Percentiles rank a stretch among this genome's conserved stretches.
Conservation (phyloP, 257 asterid species). For the Solanum tacnaense region DNA sequence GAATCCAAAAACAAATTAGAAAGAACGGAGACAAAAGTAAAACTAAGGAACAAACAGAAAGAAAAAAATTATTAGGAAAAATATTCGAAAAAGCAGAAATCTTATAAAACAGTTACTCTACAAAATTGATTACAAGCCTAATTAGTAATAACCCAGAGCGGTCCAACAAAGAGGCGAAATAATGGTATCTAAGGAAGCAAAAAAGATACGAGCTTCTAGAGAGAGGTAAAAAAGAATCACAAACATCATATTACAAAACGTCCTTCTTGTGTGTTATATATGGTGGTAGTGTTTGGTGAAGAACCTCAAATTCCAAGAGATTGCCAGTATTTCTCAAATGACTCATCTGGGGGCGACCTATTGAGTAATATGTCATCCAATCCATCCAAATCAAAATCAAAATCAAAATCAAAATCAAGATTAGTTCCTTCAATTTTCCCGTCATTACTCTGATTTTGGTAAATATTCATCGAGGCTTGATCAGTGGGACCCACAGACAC, state of each 20-base stretch:
- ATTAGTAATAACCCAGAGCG: too few species aligned
- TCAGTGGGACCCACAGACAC: neutral
- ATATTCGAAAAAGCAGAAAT: neutral
- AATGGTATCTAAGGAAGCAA: too few species aligned
- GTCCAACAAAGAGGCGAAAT: too few species aligned
- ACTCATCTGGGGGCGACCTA: neutral
- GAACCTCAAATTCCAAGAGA: neutral
- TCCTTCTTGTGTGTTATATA: neutral
- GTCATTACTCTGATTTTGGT: neutral
- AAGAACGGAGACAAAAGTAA: neutral
- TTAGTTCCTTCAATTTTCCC: neutral
- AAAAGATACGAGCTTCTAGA: neutral
- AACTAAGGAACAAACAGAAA: neutral
- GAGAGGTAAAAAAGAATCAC: neutral
- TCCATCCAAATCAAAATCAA: neutral
- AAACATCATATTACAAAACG: neutral
- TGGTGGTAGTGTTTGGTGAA: neutral
- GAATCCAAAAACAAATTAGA: neutral
- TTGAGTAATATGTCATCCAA: neutral
- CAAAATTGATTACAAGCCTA: neutral
- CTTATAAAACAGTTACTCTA: neutral
- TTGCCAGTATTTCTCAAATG: neutral
- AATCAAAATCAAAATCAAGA: neutral
- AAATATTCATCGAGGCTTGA: neutral
- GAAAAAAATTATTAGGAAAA: neutral